phyloP scores from a whole-genome alignment of 108 stramenopile genomes.

The Stephanodiscus triporus region DNA sequence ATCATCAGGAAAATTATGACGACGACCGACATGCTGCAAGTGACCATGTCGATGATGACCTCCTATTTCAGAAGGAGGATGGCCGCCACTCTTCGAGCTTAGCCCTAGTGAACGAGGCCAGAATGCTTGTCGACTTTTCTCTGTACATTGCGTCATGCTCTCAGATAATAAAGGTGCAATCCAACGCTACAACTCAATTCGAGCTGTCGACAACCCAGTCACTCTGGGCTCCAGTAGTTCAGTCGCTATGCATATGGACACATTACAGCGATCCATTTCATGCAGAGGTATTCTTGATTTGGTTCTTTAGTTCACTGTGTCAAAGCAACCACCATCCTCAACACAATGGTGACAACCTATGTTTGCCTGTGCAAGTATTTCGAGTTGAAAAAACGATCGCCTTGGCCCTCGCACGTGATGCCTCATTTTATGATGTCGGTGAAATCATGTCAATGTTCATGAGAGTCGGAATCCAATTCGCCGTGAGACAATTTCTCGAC shows the following conservation, averaged over 20 bases:
- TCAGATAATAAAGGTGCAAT: not conserved
- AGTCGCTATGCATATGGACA: slow-evolving; percentile 44
- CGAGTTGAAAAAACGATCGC: slow-evolving; percentile 18
- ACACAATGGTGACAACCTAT: not conserved
- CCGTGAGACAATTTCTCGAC: slow-evolving; percentile 6
- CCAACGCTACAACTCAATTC: not conserved
- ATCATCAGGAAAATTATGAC: slow-evolving; percentile 33
- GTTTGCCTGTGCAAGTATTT: not conserved
- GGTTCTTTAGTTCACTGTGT: slow-evolving; percentile 37
- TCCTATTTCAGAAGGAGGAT: not conserved
- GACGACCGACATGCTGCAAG: not conserved
- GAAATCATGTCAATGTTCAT: slow-evolving; percentile 34
- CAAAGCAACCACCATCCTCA: not conserved
- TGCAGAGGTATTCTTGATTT: slow-evolving; percentile 37
- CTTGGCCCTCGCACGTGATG: slow-evolving; percentile 44
- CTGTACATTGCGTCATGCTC: slow-evolving; percentile 32
- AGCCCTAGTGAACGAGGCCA: slow-evolving; percentile 35
- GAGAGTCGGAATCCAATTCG: slow-evolving; percentile 33
- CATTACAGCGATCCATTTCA: slow-evolving; percentile 39
- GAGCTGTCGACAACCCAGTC: slow-evolving; percentile 9
- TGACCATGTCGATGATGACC: not conserved
- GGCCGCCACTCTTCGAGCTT: slow-evolving; percentile 3
- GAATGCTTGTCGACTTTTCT: slow-evolving; percentile 44
- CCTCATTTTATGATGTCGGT: slow-evolving; percentile 43
- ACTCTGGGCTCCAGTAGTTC: slow-evolving; percentile 34